phyloP scores from a whole-genome alignment of 2,329 filamentous ascomycete genomes.

The Lithohypha guttulata region DNA sequence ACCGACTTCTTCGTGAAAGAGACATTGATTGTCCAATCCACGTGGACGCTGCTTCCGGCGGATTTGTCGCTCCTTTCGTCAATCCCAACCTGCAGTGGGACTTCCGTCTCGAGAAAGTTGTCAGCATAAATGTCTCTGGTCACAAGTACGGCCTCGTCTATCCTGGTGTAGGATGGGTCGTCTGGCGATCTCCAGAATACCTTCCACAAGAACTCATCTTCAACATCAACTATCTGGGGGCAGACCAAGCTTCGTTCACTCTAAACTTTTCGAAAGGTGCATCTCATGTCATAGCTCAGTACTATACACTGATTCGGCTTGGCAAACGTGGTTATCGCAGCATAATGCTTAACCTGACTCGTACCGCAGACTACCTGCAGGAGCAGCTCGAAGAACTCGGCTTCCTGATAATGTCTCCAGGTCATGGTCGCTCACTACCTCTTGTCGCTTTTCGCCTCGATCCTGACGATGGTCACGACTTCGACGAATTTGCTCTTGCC shows the following conservation, averaged over 20 bases:
- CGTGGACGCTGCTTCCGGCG: slow-evolving; percentile 83
- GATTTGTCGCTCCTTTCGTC: slow-evolving; percentile 88
- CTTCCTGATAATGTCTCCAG: slow-evolving; percentile 81
- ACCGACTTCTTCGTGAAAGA: slow-evolving; percentile 68
- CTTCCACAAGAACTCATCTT: slow-evolving; percentile 88
- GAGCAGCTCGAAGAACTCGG: slow-evolving; percentile 61
- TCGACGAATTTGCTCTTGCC: slow-evolving; percentile 68
- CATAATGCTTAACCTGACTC: slow-evolving; percentile 90
- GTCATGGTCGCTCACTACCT: slow-evolving; percentile 65
- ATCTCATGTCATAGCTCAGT: slow-evolving; percentile 89
- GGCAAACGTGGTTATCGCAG: slow-evolving; percentile 83
- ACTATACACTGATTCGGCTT: slow-evolving; percentile 92
- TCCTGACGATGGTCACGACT: slow-evolving; percentile 44
- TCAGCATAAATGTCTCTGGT: slow-evolving; percentile 88
- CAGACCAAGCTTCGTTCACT: slow-evolving; percentile 90
- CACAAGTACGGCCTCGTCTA: slow-evolving; percentile 78
- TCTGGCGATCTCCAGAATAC: slow-evolving; percentile 76
- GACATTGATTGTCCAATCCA: slow-evolving; percentile 77
- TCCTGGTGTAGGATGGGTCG: slow-evolving; percentile 85
- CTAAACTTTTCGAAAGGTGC: slow-evolving; percentile 96
- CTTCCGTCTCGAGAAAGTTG: slow-evolving; percentile 77
- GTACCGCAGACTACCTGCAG: slow-evolving; percentile 78
- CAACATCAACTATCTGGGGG: slow-evolving; percentile 98
- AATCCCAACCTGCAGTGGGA: slow-evolving; percentile 80
- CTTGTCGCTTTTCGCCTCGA: slow-evolving; percentile 80